These are phyloP conservation scores for Talaromyces thailandensis DNA, from an alignment of 495 filamentous ascomycete genomes.

Conservation along the genomic window DNA sequence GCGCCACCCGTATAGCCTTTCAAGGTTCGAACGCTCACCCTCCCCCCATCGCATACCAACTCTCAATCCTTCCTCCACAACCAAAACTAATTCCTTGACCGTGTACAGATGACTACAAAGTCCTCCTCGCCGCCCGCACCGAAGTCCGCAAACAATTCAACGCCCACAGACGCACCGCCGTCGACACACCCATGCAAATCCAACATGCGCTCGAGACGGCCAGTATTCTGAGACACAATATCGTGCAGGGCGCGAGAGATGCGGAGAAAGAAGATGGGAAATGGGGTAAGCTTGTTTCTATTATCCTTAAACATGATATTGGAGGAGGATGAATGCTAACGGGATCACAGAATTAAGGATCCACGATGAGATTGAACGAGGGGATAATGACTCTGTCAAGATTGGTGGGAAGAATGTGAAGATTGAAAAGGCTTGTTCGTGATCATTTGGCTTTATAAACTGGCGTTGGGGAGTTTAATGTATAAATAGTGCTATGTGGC, in stretches of 20 bases:
- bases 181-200: conserved; percentile 47
- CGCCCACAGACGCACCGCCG: conserved; percentile 45
- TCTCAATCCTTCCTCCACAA: background rate
- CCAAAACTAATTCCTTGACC: background rate
- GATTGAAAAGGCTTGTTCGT: conserved; percentile 37
- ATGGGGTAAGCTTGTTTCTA: conserved; percentile 49
- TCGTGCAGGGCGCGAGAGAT: conserved; percentile 70
- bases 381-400: conserved; percentile 85
- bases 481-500: background rate
- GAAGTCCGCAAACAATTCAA: conserved; percentile 66
- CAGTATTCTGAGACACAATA: conserved; percentile 67
- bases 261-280: conserved; percentile 41
- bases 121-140: conserved; percentile 59
- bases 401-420: conserved; percentile 35
- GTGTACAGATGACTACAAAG: conserved; percentile 52
- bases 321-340: background rate
- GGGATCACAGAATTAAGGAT: conserved; percentile 66
- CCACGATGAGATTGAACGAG: conserved; percentile 82
- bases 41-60: background rate
- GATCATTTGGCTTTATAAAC: conserved; percentile 9
- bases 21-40: conserved; percentile 43
- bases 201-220: conserved; percentile 78
- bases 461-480: background rate
- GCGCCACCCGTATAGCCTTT: conserved; percentile 76
- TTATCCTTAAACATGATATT: background rate